Conservation (phyloP, 1,139 yeast species). For the Arxiozyma bovina region DNA sequence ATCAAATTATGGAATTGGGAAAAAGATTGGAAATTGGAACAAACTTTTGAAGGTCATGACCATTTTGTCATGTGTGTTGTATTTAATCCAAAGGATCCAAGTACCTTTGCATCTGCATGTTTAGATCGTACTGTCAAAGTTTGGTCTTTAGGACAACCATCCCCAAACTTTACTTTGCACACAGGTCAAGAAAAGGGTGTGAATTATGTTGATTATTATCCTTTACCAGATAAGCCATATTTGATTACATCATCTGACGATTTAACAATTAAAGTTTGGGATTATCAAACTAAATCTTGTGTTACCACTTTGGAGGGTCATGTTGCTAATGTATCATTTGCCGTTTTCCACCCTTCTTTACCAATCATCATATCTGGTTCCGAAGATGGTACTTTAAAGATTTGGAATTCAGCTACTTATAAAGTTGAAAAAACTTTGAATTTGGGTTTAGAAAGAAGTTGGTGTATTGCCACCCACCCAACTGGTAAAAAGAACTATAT, state of each 20-base stretch:
- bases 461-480: constrained; percentile 83
- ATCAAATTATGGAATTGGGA: constrained; percentile 98
- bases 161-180: constrained; percentile 81
- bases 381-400: constrained; percentile 70
- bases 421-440: constrained; percentile 84
- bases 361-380: constrained; percentile 82
- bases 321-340: constrained; percentile 87
- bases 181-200: constrained; percentile 94
- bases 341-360: constrained; percentile 91
- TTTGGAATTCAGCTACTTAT: constrained; percentile 75
- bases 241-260: constrained; percentile 90
- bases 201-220: constrained; percentile 92
- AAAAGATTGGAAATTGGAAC: constrained; percentile 79
- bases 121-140: constrained; percentile 92
- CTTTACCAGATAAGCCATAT: constrained; percentile 94
- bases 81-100: constrained; percentile 95
- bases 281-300: constrained; percentile 91
- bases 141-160: constrained; percentile 88
- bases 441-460: constrained; percentile 87
- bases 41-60: constrained; percentile 88
- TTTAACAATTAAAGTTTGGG: constrained; percentile 87
- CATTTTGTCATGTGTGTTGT: constrained; percentile 93
- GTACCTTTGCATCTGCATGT: constrained; percentile 95
- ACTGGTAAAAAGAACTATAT: constrained; percentile 53
- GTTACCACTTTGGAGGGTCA: constrained; percentile 95